A percentile compares a stretch with the other conserved stretches of the same genome.
Evolutionary conservation across 73 alveolate genomes (phyloP).

Genomic region (Chromera velia): DNA sequence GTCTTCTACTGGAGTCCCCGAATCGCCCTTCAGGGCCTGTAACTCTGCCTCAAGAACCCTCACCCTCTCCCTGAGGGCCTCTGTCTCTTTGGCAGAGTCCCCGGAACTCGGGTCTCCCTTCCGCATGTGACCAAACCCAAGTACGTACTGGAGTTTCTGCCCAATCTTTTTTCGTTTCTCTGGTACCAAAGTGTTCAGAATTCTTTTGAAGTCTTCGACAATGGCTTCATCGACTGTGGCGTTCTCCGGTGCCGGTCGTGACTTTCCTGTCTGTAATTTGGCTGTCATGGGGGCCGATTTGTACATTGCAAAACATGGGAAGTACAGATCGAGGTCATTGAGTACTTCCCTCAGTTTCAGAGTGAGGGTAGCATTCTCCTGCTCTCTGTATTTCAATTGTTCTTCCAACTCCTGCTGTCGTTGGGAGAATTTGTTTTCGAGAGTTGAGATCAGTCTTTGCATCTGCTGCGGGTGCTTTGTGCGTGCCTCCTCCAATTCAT

Average conservation of each 20-base stretch:
- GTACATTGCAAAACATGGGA: not conserved
- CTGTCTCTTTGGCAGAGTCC: no score
- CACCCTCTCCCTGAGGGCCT: no score
- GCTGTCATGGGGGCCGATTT: not conserved
- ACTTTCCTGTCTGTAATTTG: not conserved
- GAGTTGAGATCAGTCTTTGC: constrained; percentile 26
- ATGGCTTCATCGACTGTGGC: not conserved
- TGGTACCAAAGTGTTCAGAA: not conserved
- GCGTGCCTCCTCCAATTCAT: constrained; percentile 18
- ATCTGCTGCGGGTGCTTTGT: constrained; percentile 37
- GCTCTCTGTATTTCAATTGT: not conserved
- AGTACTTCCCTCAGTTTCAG: not conserved
- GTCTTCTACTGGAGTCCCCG: no score
- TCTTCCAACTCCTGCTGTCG: not conserved
- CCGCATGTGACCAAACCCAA: no score
- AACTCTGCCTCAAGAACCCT: no score
- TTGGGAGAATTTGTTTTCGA: not conserved
- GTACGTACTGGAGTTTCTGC: no score
- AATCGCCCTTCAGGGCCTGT: no score
- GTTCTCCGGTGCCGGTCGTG: not conserved
- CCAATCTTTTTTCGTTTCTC: not conserved
- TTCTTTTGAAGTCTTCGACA: not conserved
- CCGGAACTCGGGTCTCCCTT: no score
- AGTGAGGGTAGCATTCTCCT: not conserved
- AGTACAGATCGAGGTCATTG: not conserved